Conservation (phyloP, 2,329 filamentous ascomycete genomes). For the Paraconiothyrium sp. region DNA sequence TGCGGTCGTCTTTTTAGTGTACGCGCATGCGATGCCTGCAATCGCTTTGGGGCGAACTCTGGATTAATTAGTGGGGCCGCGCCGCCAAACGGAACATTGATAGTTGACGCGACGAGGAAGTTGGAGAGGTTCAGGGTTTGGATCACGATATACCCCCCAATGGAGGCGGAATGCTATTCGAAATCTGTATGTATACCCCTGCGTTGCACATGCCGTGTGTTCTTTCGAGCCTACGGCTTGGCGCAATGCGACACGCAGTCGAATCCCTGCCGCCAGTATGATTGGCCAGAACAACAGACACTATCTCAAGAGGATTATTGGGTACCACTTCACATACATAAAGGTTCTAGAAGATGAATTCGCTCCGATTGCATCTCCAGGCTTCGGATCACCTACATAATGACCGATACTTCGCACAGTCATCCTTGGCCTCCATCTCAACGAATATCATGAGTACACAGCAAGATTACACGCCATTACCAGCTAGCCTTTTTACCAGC, state of each 20-base stretch:
- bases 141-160: neutral
- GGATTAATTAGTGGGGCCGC: constrained; percentile 10
- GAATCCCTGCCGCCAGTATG: neutral
- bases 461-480: too few species aligned
- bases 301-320: too few species aligned
- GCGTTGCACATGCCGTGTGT: constrained; percentile 10
- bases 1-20: constrained; percentile 1
- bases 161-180: neutral
- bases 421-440: too few species aligned
- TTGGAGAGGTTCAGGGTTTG: neutral
- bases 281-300: neutral
- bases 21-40: constrained; percentile 5
- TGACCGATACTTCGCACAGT: too few species aligned
- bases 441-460: too few species aligned
- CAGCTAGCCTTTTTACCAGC: too few species aligned
- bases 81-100: neutral
- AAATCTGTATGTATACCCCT: neutral
- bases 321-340: too few species aligned
- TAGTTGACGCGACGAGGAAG: neutral
- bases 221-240: constrained; percentile 8
- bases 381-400: too few species aligned
- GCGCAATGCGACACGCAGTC: neutral
- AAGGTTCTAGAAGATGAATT: too few species aligned
- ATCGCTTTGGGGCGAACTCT: neutral
- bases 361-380: too few species aligned